phyloP scores from a whole-genome alignment of 495 filamentous ascomycete species.

The Penicillium argentinense region DNA sequence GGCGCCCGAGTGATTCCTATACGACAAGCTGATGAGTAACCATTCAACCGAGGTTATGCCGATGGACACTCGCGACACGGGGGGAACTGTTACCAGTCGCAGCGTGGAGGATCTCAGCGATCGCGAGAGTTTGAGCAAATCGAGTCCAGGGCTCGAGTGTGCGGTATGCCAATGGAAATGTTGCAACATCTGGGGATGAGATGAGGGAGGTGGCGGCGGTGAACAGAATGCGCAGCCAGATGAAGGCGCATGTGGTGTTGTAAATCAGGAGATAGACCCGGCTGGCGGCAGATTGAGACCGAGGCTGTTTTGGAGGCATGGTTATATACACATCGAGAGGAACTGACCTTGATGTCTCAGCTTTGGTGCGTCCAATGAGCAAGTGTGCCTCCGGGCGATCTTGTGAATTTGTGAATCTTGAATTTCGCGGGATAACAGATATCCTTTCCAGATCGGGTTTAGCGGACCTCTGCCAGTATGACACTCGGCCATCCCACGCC shows the following conservation, averaged over 20 bases:
- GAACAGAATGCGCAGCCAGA: constrained; percentile 58
- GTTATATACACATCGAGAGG: neutral
- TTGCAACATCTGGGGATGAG: constrained; percentile 2
- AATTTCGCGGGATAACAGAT: no score
- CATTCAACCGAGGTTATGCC: constrained; percentile 8
- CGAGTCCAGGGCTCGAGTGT: constrained; percentile 30
- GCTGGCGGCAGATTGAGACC: constrained; percentile 7
- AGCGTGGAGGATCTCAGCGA: constrained; percentile 41
- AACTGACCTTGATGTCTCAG: neutral
- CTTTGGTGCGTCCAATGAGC: no score
- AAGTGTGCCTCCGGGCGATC: no score
- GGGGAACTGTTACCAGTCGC: constrained; percentile 39
- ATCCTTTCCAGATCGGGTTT: no score
- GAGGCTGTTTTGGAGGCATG: constrained; percentile 3
- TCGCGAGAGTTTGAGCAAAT: constrained; percentile 31
- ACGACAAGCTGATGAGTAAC: constrained; percentile 1
- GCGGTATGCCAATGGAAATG: constrained; percentile 20
- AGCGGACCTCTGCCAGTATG: no score
- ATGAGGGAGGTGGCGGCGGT: constrained; percentile 8
- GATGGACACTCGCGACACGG: neutral
- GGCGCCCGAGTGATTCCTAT: constrained; percentile 53
- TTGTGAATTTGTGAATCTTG: no score
- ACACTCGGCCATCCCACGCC: no score
- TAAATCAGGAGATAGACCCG: constrained; percentile 65
- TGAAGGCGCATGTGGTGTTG: constrained; percentile 64